A percentile compares a stretch with the other conserved stretches of the same genome.
phyloP scores from a whole-genome alignment of 345 rosid genomes.

The Gossypium turneri region DNA sequence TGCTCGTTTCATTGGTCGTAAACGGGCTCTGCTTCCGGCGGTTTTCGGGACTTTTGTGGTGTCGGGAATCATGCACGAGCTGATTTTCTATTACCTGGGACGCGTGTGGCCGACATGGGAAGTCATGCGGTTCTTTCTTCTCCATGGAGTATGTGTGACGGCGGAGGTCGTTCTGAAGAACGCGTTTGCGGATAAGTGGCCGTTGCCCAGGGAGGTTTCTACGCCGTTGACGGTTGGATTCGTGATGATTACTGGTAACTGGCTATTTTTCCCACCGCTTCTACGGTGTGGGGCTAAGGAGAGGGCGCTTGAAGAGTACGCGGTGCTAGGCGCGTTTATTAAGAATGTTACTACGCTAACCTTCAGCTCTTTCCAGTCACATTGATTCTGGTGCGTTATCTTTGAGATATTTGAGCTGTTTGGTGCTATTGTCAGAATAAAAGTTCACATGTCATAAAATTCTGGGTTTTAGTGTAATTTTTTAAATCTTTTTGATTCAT shows the following conservation, averaged over 20 bases:
- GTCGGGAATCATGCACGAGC: slow-evolving; percentile 61
- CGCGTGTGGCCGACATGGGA: slow-evolving; percentile 48
- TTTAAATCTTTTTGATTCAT: too few relatives aligned
- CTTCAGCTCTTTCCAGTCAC: background rate
- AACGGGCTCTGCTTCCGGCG: slow-evolving; percentile 34
- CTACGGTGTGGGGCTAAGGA: slow-evolving; percentile 18
- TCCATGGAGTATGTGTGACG: slow-evolving; percentile 40
- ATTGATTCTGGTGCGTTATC: too few relatives aligned
- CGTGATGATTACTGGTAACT: slow-evolving; percentile 28
- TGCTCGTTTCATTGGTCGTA: slow-evolving; percentile 21
- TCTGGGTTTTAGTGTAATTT: too few relatives aligned
- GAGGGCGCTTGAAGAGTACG: slow-evolving; percentile 44
- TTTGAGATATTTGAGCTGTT: too few relatives aligned
- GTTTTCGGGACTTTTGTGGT: slow-evolving; percentile 39
- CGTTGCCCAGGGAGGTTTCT: slow-evolving; percentile 24
- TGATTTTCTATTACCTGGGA: slow-evolving; percentile 51
- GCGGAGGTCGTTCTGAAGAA: slow-evolving; percentile 38
- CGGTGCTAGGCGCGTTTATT: slow-evolving; percentile 22
- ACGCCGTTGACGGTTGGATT: slow-evolving; percentile 38
- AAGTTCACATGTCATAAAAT: too few relatives aligned
- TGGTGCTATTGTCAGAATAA: too few relatives aligned
- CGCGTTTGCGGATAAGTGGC: slow-evolving; percentile 12
- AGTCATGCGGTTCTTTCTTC: slow-evolving; percentile 44
- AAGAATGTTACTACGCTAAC: background rate
- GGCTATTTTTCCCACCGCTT: slow-evolving; percentile 47